Evolutionary conservation across 345 rosid species (phyloP).

Genomic region (Crucihimalaya himalaica): DNA sequence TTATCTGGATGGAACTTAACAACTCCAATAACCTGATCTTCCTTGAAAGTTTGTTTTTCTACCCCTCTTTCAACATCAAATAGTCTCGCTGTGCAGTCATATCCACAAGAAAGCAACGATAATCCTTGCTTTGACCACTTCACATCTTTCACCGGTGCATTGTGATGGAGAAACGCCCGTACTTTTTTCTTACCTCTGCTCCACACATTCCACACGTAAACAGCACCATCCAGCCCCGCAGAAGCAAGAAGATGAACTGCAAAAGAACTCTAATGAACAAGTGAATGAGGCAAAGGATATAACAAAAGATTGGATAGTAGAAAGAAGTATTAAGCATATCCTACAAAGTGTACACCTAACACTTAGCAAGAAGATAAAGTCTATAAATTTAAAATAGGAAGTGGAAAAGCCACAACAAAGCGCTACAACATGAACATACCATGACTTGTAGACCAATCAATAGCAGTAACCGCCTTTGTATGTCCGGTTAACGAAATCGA

Average conservation of each 20-base stretch:
- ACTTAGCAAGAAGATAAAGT: background rate
- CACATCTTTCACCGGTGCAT: slow-evolving; percentile 73
- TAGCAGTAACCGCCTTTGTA: slow-evolving; percentile 68
- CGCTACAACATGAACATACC: slow-evolving; percentile 55
- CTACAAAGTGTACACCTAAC: background rate
- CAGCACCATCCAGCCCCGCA: slow-evolving; percentile 73
- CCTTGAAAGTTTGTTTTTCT: slow-evolving; percentile 61
- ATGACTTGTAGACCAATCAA: slow-evolving; percentile 74
- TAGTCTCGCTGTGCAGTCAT: slow-evolving; percentile 68
- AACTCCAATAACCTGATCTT: slow-evolving; percentile 69
- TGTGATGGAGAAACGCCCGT: slow-evolving; percentile 55
- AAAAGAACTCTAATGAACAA: slow-evolving; percentile 54
- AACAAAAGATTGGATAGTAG: background rate
- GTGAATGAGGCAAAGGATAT: slow-evolving; percentile 42
- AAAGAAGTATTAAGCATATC: background rate
- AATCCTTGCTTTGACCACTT: slow-evolving; percentile 65
- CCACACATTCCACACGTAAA: slow-evolving; percentile 84
- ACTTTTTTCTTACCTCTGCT: slow-evolving; percentile 61
- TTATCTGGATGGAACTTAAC: slow-evolving; percentile 68
- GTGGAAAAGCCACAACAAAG: background rate
- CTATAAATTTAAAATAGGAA: background rate
- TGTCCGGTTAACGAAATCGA: slow-evolving; percentile 56
- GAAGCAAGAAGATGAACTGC: slow-evolving; percentile 95
- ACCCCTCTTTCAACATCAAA: slow-evolving; percentile 75
- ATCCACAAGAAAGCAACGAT: slow-evolving; percentile 77